These are phyloP conservation scores for Ilyonectria mors-panacis DNA, from an alignment of 2,329 filamentous ascomycete species.

Conservation along the genomic window DNA sequence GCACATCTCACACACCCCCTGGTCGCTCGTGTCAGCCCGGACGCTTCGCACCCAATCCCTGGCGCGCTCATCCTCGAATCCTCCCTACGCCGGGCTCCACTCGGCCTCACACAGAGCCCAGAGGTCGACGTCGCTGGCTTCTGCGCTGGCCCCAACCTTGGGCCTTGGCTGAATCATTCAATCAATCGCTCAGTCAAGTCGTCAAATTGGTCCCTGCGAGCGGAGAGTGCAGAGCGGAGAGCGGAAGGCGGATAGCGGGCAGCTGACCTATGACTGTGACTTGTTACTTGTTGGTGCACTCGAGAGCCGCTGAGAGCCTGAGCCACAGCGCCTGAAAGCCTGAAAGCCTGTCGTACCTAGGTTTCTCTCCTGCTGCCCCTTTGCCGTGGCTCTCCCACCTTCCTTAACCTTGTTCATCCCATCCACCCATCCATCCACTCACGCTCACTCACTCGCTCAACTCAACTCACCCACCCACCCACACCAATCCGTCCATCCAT, in stretches of 20 bases:
- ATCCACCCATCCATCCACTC: conserved; percentile 1
- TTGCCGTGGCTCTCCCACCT: conserved; percentile 18
- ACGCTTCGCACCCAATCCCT: conserved; percentile 51
- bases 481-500: conserved; percentile 14
- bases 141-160: conserved; percentile 35
- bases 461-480: too few species aligned
- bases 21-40: conserved; percentile 52
- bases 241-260: neutral
- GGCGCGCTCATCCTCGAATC: conserved; percentile 41
- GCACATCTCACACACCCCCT: conserved; percentile 23
- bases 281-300: neutral
- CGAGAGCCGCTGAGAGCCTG: neutral
- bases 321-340: conserved; percentile 3
- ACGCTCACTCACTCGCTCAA: neutral
- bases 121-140: conserved; percentile 36
- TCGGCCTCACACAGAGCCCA: conserved; percentile 45
- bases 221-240: neutral
- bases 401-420: conserved; percentile 28
- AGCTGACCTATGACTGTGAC: neutral
- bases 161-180: conserved; percentile 46
- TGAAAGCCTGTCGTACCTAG: neutral
- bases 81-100: conserved; percentile 46
- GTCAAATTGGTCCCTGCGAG: neutral
- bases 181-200: conserved; percentile 36
- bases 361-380: conserved; percentile 1